phyloP scores from a whole-genome alignment of 1,139 yeast genomes.

The Geotrichum bryndzae region DNA sequence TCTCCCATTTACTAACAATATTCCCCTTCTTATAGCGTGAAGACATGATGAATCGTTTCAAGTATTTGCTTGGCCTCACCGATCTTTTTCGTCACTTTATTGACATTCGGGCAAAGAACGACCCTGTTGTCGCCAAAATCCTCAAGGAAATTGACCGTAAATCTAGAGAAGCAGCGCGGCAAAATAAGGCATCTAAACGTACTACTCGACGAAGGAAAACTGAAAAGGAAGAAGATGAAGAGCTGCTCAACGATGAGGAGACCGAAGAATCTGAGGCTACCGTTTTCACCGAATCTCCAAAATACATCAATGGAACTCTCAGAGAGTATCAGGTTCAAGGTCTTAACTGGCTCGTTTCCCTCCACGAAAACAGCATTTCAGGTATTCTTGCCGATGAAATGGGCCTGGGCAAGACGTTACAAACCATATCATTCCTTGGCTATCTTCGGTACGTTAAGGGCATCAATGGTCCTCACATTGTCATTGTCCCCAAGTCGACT shows the following conservation, averaged over 20 bases:
- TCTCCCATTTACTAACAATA: slow-evolving; percentile 21
- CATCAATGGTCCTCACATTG: slow-evolving; percentile 81
- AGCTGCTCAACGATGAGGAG: slow-evolving; percentile 74
- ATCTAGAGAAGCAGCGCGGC: slow-evolving; percentile 26
- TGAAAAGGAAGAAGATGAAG: slow-evolving; percentile 85
- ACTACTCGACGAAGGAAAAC: slow-evolving; percentile 32
- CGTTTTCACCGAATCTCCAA: slow-evolving; percentile 76
- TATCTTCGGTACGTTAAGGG: slow-evolving; percentile 71
- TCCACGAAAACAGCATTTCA: slow-evolving; percentile 76
- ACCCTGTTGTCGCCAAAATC: slow-evolving; percentile 58
- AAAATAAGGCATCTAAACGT: slow-evolving; percentile 18
- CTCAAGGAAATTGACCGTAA: slow-evolving; percentile 49
- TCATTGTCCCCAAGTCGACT: slow-evolving; percentile 92
- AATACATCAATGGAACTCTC: slow-evolving; percentile 42
- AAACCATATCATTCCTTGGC: slow-evolving; percentile 87
- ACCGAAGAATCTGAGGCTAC: slow-evolving; percentile 44
- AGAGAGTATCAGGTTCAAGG: slow-evolving; percentile 76
- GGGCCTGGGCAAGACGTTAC: slow-evolving; percentile 96
- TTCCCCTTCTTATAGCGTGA: slow-evolving; percentile 23
- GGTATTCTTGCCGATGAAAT: slow-evolving; percentile 97
- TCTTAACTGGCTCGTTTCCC: slow-evolving; percentile 79
- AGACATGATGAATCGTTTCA: slow-evolving; percentile 54
- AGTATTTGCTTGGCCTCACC: slow-evolving; percentile 74
- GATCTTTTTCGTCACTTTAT: slow-evolving; percentile 87
- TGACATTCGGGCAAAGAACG: slow-evolving; percentile 72